phyloP scores from a whole-genome alignment of 2,329 filamentous ascomycete genomes.

The Neonectria magnoliae region DNA sequence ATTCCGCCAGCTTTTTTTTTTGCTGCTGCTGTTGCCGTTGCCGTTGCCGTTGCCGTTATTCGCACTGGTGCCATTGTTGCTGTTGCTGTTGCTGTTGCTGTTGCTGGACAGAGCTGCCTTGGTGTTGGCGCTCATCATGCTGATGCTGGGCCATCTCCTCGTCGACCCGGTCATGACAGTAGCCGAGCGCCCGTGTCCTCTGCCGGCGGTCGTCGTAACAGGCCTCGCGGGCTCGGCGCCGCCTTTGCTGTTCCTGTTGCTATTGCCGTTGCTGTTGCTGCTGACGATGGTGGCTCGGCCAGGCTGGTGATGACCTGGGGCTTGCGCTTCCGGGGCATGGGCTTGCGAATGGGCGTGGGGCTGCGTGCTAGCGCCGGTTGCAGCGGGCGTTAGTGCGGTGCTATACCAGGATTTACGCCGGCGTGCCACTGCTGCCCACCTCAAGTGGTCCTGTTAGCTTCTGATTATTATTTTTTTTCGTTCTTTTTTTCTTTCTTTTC shows the following conservation, averaged over 20 bases:
- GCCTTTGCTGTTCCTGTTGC: background rate
- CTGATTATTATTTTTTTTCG: background rate
- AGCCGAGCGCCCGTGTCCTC: background rate
- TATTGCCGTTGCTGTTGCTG: constrained; percentile 1
- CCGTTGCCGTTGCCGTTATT: too few relatives aligned
- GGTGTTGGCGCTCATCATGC: background rate
- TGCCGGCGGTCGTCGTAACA: background rate
- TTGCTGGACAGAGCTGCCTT: background rate
- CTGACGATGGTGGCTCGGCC: background rate
- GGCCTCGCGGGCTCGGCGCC: background rate
- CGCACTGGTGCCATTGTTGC: too few relatives aligned
- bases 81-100: too few relatives aligned
- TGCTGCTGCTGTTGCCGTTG: background rate
- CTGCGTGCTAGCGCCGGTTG: constrained; percentile 15
- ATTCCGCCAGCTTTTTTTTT: background rate
- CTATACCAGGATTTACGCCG: constrained; percentile 8
- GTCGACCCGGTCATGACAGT: background rate
- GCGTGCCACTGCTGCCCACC: constrained; percentile 14
- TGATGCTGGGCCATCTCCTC: background rate
- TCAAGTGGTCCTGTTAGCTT: constrained; percentile 12
- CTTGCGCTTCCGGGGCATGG: background rate
- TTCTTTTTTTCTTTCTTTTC: too few relatives aligned
- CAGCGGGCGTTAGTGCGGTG: constrained; percentile 16
- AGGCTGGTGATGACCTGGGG: background rate
- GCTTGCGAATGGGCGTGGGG: constrained; percentile 5